Conservation (phyloP, 345 rosid species). For the Citrus mangshanensis region DNA sequence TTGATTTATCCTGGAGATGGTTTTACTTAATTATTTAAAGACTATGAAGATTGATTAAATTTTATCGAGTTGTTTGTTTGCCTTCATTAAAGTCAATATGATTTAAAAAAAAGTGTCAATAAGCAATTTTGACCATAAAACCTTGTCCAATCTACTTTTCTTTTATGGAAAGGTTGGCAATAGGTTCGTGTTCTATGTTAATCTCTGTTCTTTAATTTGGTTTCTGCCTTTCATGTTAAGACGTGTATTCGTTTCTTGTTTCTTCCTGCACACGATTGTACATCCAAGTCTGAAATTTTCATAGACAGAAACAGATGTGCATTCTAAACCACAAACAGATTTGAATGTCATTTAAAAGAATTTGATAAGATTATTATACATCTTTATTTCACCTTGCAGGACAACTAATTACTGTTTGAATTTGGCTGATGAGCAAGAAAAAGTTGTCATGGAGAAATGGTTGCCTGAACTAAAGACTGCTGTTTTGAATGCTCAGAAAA, state of each 20-base stretch:
- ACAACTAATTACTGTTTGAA: conserved; percentile 71
- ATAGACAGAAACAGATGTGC: too few species aligned
- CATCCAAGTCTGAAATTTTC: background rate
- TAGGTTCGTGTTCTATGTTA: background rate
- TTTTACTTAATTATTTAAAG: conserved; percentile 9
- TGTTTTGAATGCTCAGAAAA: conserved; percentile 63
- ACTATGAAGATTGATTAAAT: background rate
- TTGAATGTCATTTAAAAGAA: background rate
- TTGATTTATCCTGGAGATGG: conserved; percentile 1
- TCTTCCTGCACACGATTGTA: background rate
- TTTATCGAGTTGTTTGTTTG: background rate
- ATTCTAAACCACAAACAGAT: background rate
- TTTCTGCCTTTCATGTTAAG: background rate
- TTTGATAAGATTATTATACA: background rate
- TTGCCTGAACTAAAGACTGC: conserved; percentile 81
- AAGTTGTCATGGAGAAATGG: conserved; percentile 66
- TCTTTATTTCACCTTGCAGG: conserved; percentile 38
- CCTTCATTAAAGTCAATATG: too few species aligned
- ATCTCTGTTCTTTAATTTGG: background rate
- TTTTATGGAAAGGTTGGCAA: background rate
- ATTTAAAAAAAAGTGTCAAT: too few species aligned
- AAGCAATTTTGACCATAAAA: background rate
- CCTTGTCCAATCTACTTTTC: background rate
- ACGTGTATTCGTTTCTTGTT: background rate
- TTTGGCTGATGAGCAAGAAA: conserved; percentile 88